Conservation (phyloP, 768 basidiomycete species). For the Leccinum rimulosum region DNA sequence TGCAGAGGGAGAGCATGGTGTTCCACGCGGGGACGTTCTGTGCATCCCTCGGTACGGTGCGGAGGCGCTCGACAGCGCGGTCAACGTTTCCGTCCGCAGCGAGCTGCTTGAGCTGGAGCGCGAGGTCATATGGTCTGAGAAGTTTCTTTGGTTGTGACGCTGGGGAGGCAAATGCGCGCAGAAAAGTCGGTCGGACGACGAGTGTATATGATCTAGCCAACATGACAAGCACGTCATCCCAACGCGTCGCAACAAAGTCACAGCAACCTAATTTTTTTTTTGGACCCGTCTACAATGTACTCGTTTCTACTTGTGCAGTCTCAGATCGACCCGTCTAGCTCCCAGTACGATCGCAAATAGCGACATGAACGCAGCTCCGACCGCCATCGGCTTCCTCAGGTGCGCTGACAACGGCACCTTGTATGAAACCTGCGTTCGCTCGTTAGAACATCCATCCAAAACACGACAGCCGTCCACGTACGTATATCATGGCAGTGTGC, state of each 20-base stretch:
- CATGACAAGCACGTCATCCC: conserved; percentile 16
- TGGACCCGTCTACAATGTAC: neutral
- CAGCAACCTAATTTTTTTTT: neutral
- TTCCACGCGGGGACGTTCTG: conserved; percentile 81
- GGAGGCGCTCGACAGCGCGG: conserved; percentile 63
- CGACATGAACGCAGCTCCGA: conserved; percentile 65
- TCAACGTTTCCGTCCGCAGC: conserved; percentile 55
- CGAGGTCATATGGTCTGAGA: conserved; percentile 63
- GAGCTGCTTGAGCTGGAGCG: conserved; percentile 54
- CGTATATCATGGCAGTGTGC: conserved; percentile 80
- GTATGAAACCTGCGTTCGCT: conserved; percentile 73
- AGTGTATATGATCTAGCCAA: conserved; percentile 7
- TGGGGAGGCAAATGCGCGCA: conserved; percentile 2
- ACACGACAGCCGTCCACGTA: conserved; percentile 41
- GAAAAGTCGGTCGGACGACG: neutral
- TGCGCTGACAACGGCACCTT: conserved; percentile 77
- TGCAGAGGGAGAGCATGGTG: conserved; percentile 64
- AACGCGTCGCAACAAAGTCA: neutral
- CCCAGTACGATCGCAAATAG: conserved; percentile 54
- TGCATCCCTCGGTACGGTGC: conserved; percentile 66
- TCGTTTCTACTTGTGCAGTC: conserved; percentile 37
- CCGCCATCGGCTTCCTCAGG: conserved; percentile 81
- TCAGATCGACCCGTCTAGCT: conserved; percentile 51
- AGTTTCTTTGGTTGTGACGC: conserved; percentile 22
- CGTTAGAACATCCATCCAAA: conserved; percentile 9